Conservation (phyloP, 2,329 filamentous ascomycete genomes). For the Monosporascus sp. region DNA sequence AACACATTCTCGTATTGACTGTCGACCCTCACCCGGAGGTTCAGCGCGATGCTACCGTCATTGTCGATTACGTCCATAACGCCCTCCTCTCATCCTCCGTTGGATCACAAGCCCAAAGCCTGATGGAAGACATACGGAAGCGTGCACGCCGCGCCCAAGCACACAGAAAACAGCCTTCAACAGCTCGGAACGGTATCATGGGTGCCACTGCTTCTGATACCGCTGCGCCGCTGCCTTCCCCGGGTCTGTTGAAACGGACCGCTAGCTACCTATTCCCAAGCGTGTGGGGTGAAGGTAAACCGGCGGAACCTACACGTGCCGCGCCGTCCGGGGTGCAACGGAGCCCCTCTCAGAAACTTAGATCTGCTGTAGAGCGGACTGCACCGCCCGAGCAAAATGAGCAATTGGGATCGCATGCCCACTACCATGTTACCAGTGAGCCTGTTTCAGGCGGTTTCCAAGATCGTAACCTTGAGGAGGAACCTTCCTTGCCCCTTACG, state of each 20-base stretch:
- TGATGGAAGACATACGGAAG: conserved; percentile 69
- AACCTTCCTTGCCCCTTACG: conserved; percentile 66
- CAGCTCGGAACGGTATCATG: conserved; percentile 38
- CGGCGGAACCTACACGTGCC: conserved; percentile 25
- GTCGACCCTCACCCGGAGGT: conserved; percentile 95
- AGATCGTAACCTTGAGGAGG: conserved; percentile 51
- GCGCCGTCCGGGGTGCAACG: conserved; percentile 31
- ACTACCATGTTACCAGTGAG: conserved; percentile 70
- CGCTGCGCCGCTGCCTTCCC: conserved; percentile 45
- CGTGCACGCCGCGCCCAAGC: conserved; percentile 42
- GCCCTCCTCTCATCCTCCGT: conserved; percentile 73
- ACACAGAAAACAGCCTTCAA: conserved; percentile 35
- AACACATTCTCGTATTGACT: conserved; percentile 82
- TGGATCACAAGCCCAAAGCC: conserved; percentile 60
- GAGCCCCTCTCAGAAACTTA: conserved; percentile 33
- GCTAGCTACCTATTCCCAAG: conserved; percentile 57
- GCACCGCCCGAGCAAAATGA: conserved; percentile 72
- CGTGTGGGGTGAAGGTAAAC: conserved; percentile 47
- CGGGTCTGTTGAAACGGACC: conserved; percentile 56
- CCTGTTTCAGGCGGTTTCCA: conserved; percentile 75
- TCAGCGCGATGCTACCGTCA: conserved; percentile 74
- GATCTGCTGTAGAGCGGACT: conserved; percentile 37
- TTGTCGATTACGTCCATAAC: conserved; percentile 81
- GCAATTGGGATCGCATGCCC: conserved; percentile 56
- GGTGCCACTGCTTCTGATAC: conserved; percentile 30